A percentile compares a stretch with the other conserved stretches of the same genome.
These are phyloP conservation scores for Ascosphaera apis DNA, from an alignment of 2,329 filamentous ascomycete species.

Conservation along the genomic window DNA sequence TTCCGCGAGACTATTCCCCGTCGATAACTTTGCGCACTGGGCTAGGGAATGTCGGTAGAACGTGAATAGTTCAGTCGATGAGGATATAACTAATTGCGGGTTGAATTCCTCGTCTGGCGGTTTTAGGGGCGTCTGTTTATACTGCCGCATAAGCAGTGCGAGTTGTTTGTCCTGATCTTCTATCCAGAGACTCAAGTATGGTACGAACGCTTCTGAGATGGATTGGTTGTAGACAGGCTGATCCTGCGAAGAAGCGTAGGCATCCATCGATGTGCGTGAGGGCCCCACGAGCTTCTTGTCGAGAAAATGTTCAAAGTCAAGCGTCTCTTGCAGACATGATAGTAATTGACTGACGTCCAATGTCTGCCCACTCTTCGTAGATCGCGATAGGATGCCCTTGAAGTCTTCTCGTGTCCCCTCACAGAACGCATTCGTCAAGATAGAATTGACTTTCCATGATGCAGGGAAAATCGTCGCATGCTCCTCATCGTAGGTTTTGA, in stretches of 20 bases:
- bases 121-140: conserved; percentile 59
- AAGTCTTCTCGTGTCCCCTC: conserved; percentile 92
- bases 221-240: conserved; percentile 62
- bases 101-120: conserved; percentile 81
- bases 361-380: conserved; percentile 57
- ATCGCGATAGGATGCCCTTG: conserved; percentile 72
- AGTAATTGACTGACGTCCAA: conserved; percentile 78
- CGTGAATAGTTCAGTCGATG: conserved; percentile 89
- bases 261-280: conserved; percentile 67
- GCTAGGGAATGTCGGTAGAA: conserved; percentile 85
- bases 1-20: conserved; percentile 65
- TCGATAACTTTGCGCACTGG: conserved; percentile 90
- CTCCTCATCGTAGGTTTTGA: conserved; percentile 89
- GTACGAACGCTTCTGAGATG: conserved; percentile 92
- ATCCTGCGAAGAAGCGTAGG: conserved; percentile 58
- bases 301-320: conserved; percentile 86
- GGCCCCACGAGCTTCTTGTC: conserved; percentile 56
- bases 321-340: conserved; percentile 76
- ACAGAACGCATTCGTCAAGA: conserved; percentile 76
- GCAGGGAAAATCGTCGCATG: conserved; percentile 70
- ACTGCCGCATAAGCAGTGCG: conserved; percentile 62
- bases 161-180: conserved; percentile 85
- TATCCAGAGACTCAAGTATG: conserved; percentile 90
- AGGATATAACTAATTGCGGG: conserved; percentile 67
- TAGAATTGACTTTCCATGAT: conserved; percentile 76